Base-by-base conservation (phyloP, 345 rosid genomes). In the Pistacia atlantica region DNA sequence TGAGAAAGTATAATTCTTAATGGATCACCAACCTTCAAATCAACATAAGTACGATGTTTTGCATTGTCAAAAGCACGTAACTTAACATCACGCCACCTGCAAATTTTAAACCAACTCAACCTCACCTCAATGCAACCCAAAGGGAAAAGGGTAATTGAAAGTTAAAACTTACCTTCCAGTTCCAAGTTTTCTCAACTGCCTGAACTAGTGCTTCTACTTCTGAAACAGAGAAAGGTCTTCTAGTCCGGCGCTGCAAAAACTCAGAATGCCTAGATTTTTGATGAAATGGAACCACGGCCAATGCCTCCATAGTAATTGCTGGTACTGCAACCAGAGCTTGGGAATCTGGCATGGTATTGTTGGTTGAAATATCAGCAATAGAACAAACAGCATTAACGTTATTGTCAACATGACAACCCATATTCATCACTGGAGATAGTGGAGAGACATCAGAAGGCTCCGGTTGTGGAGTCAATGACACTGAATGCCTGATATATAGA, bases 131-230 rank as follows among this genome's bases (percentile, higher is more conserved):
- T 14, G 11, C 51, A 55, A 69, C 9, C 9, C 17, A 20, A 48
- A 60, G 51, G 51, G 33, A 11, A 62, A 33, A 42, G 61, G 42
- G 72, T 42, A 51, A 48, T 35, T 2, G 38, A 16, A 13, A 54
- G 6, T 54, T 28, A 22, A 73, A 63, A 60, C 45, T 2, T 25
- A 81, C 84, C 84, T 84, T 81, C 84, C 79, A 51, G 82, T 84
- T 75, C 84, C 86, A n/a, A 84, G 82, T 64, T 77, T 77, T 69
- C 67, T 84, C 84, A 64, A 84, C 80, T 28, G 79, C 86, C 33
- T 78, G 80, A 52, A 80, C 82, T 31, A 80, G 35, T 45, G 82
- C 82, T 73, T 84, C 80, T 16, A 81, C 77, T 73, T 84, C 82
- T 37, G 80, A 33, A 58, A 80, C 80, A 31, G 79, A 75, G 57